phyloP scores from a whole-genome alignment of 257 asterid species.

The Solanum chiquidenum region DNA sequence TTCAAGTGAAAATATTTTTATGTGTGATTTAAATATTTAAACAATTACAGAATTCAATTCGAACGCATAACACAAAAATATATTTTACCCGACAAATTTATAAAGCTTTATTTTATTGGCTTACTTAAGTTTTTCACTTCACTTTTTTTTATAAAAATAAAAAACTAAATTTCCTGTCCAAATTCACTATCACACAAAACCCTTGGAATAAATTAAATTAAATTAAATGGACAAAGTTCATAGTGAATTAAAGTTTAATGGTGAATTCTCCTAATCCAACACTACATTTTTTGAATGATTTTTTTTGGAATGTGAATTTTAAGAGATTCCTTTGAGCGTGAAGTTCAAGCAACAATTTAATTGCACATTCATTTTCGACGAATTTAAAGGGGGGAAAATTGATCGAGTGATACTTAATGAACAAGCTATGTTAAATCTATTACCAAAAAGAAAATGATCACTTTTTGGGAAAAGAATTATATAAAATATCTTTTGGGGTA shows the following conservation, averaged over 20 bases:
- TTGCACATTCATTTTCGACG: too few species aligned
- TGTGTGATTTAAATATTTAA: neutral
- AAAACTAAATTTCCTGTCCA: neutral
- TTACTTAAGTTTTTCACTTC: neutral
- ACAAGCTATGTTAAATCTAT: too few species aligned
- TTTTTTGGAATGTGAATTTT: neutral
- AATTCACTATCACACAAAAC: too few species aligned
- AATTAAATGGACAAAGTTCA: neutral
- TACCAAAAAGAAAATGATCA: too few species aligned
- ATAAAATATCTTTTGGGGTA: too few species aligned
- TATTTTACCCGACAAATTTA: neutral
- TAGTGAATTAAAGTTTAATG: neutral
- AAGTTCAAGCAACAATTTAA: too few species aligned
- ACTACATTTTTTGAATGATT: neutral
- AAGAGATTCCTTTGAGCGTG: neutral
- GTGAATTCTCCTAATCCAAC: neutral
- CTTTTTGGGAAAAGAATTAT: too few species aligned
- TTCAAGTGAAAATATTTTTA: neutral
- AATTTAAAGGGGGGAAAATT: too few species aligned
- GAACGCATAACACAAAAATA: neutral
- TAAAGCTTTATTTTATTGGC: neutral
- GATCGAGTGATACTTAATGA: too few species aligned
- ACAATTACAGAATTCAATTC: neutral
- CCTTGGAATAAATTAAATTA: neutral
- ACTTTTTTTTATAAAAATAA: too few species aligned